Base-by-base conservation (phyloP, 2,329 filamentous ascomycete genomes). In the Mariannaea elegans region DNA sequence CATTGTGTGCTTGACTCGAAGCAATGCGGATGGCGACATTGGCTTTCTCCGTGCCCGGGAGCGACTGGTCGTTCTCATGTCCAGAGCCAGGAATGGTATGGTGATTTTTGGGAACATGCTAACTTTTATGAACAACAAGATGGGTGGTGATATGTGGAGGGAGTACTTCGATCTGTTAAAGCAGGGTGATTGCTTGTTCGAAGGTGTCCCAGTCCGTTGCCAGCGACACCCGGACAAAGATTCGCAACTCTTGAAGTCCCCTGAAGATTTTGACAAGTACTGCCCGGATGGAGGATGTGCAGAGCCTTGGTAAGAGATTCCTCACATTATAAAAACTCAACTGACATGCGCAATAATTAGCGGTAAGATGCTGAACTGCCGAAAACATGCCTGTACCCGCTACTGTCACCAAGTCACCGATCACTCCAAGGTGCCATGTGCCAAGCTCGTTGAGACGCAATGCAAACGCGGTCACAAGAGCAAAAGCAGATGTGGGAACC, bases 261-360 rank as follows among this genome's bases (percentile, higher is more conserved):
- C 83, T 0, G 71, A 81, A 0, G 85, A 91, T 39, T 93, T 93
- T 67, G 83, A 87, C 3, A 70, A 61, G 0, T 73, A 83, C 16
- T 90, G 85, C 36, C 90, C 90, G 0, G 89, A 93, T 69, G 90
- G 91, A 4, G 91, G 91, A 0, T 93, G 90, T 62, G 76, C 77
- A 0, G 78, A 86, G 47, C 79, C 78, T 18, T 93, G 90, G 87
- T 89, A 76, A 72, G 32, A 8, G 7, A 36, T 36, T 36, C 14
- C 5, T 5, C 7, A 4, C 32, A 5, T 36, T 13, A 14, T 7
- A 23, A 14, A 7, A 2, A 1, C 7, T 36, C 23, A 6, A 3
- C 44, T 29, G 45, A 14, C 8, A 12, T 21, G n/a, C n/a, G n/a
- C 24, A 13, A 9, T 24, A 1, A 59, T 66, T 57, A 88, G 87